Evolutionary conservation across 139 green algal genomes (phyloP), one percentile per base, ranked within the genome.

Genomic region (Desmodesmus armatus): DNA sequence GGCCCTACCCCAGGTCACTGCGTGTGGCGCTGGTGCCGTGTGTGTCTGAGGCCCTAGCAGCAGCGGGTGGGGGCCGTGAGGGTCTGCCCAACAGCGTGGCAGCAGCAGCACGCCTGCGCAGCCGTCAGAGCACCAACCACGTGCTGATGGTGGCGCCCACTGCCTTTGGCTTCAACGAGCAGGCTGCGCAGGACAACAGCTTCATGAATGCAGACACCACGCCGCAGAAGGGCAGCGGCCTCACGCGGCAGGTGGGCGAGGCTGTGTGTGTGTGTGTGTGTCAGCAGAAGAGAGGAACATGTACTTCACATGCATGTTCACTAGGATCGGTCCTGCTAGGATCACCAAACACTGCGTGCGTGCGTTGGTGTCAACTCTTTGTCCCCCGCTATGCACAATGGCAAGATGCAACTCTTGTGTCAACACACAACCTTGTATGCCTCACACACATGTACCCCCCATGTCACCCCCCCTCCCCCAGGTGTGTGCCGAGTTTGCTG

Each of bases 131-230:
- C 62, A 95, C 93, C 55, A 98, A 98, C 80, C 86, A 94, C 84
- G 94, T 98, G 47, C 86, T 99, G 5, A 99, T 99, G 97, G 94
- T 99, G 55, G 91, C 96, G 0, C 97, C 97, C 63, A 99, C 95
- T 35, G 95, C 96, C 1, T 99, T 99, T 92, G 93, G 90, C 29
- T 98, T 96, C 93, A 99, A 99, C 89, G 91, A 95, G 69, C 91
- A 98, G 87, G 93, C 96, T 17, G 96, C 96, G 3, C 87, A 96
- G 87, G 96, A 98, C 92, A 98, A 98, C 90, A 92, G 84, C 80
- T 98, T 98, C 89, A 98, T 98, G 95, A 91, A 97, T 87, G 84
- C 53, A 0, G 88, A 86, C 40, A 67, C 63, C 47, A 87, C 82
- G 73, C 74, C 71, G 13, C 80, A 74, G 27, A 70, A 89, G 80